Percentiles rank a stretch among this genome's conserved stretches.
phyloP scores from a whole-genome alignment of 2,329 filamentous ascomycete species.

The Chrysoporthe austroafricana region DNA sequence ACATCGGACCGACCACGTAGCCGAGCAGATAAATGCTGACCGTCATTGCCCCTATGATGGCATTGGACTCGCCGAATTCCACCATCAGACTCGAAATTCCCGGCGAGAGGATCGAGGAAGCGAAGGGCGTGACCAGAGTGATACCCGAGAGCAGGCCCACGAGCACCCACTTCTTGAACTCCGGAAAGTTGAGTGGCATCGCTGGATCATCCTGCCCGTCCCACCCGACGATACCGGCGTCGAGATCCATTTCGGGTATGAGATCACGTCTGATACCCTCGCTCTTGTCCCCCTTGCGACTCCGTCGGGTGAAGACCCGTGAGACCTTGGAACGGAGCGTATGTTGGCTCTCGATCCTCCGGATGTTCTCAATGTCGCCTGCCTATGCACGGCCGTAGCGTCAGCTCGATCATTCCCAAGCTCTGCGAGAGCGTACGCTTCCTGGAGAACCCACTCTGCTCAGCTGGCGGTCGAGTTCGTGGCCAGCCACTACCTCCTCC shows the following conservation, averaged over 20 bases:
- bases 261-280: slow-evolving; percentile 40
- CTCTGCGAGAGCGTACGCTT: neutral
- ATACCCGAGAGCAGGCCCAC: slow-evolving; percentile 60
- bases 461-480: slow-evolving; percentile 36
- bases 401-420: slow-evolving; percentile 14
- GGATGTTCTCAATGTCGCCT: slow-evolving; percentile 28
- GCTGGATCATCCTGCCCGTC: slow-evolving; percentile 60
- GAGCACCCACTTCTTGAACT: slow-evolving; percentile 60
- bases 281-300: slow-evolving; percentile 26
- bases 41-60: slow-evolving; percentile 53
- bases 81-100: slow-evolving; percentile 48
- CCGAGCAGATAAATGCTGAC: slow-evolving; percentile 66
- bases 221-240: slow-evolving; percentile 61
- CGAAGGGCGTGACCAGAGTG: slow-evolving; percentile 68
- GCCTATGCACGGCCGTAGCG: slow-evolving; percentile 15
- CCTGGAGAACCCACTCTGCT: slow-evolving; percentile 30
- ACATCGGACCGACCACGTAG: slow-evolving; percentile 60
- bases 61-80: slow-evolving; percentile 49
- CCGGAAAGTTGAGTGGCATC: slow-evolving; percentile 63
- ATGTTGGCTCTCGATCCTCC: slow-evolving; percentile 31
- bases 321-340: slow-evolving; percentile 35
- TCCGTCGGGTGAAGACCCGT: slow-evolving; percentile 34
- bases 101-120: slow-evolving; percentile 63
- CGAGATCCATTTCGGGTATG: slow-evolving; percentile 56
- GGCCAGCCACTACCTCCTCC: slow-evolving; percentile 36